These are phyloP conservation scores for Ustilago trichophora DNA, from an alignment of 1,284 basidiomycete species.

Conservation along the genomic window DNA sequence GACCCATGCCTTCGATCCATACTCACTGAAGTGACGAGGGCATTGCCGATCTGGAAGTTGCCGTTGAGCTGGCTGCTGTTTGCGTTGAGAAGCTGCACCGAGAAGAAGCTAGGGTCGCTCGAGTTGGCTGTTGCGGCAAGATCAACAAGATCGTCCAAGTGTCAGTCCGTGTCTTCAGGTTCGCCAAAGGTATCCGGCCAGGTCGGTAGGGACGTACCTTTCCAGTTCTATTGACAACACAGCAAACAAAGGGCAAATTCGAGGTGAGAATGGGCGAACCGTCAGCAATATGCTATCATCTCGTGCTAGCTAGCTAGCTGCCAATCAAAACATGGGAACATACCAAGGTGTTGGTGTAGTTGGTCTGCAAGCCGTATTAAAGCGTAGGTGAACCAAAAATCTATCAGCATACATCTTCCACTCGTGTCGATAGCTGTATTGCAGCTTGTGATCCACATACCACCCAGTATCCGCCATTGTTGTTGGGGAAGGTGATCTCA, in stretches of 20 bases:
- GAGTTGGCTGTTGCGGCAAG: slow-evolving; percentile 39
- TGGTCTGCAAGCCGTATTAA: slow-evolving; percentile 18
- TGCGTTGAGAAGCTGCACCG: slow-evolving; percentile 47
- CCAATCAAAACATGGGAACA: background rate
- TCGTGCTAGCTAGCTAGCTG: too few relatives aligned
- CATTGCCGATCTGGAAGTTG: slow-evolving; percentile 56
- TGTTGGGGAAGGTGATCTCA: slow-evolving; percentile 51
- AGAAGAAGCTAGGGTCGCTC: slow-evolving; percentile 41
- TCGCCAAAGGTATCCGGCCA: too few relatives aligned
- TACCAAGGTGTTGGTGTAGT: slow-evolving; percentile 49
- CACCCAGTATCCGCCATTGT: slow-evolving; percentile 52
- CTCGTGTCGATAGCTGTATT: background rate
- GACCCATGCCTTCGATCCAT: too few relatives aligned
- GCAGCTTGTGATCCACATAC: slow-evolving; percentile 15
- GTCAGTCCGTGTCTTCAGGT: background rate
- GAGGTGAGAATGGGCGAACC: too few relatives aligned
- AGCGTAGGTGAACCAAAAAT: background rate
- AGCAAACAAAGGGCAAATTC: too few relatives aligned
- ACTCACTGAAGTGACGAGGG: slow-evolving; percentile 30
- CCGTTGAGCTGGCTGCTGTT: slow-evolving; percentile 49
- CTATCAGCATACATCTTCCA: background rate
- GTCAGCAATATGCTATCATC: background rate
- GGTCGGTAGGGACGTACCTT: slow-evolving; percentile 13
- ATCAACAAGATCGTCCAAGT: background rate
- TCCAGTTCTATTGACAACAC: slow-evolving; percentile 28